Conservation (phyloP, 2,329 filamentous ascomycete species). For the Penicillium sp. region DNA sequence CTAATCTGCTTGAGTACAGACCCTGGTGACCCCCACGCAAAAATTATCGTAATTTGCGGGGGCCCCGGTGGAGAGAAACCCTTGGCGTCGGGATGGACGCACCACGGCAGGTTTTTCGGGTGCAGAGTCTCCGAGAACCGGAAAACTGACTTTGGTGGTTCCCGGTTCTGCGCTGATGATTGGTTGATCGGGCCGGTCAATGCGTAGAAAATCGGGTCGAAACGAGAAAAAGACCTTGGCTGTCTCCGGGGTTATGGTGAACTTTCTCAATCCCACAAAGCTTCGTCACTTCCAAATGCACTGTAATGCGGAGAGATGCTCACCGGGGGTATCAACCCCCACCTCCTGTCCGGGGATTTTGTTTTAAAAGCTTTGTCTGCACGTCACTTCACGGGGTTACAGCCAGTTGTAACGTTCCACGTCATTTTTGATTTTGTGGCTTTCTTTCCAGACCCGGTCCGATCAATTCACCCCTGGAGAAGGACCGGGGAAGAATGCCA, state of each 20-base stretch:
- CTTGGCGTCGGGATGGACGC: constrained; percentile 5
- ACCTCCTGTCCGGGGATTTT: not conserved
- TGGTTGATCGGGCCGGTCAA: constrained; percentile 8
- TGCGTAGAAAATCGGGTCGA: constrained; percentile 5
- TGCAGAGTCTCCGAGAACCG: constrained; percentile 7
- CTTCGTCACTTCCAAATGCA: not conserved
- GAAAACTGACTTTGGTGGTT: constrained; percentile 2
- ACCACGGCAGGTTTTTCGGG: constrained; percentile 6
- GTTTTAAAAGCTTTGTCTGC: not conserved
- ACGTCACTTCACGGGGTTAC: not conserved
- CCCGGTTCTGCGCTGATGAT: not conserved
- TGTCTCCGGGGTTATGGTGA: not conserved
- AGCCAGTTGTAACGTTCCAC: not conserved
- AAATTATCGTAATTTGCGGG: constrained; percentile 16
- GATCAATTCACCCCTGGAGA: not conserved
- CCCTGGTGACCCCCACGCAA: constrained; percentile 16
- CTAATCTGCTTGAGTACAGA: constrained; percentile 3
- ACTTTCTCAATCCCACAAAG: not conserved
- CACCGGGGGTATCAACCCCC: not conserved
- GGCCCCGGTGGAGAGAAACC: constrained; percentile 8
- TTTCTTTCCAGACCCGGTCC: not conserved
- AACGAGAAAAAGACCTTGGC: not conserved
- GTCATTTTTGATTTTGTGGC: not conserved
- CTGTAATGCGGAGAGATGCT: not conserved
- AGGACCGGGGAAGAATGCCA: not conserved